Percentiles rank a stretch among this genome's conserved stretches.
These are phyloP conservation scores for Nelumbo lutea DNA, from an alignment of 164 flowering plant species.

Conservation along the genomic window DNA sequence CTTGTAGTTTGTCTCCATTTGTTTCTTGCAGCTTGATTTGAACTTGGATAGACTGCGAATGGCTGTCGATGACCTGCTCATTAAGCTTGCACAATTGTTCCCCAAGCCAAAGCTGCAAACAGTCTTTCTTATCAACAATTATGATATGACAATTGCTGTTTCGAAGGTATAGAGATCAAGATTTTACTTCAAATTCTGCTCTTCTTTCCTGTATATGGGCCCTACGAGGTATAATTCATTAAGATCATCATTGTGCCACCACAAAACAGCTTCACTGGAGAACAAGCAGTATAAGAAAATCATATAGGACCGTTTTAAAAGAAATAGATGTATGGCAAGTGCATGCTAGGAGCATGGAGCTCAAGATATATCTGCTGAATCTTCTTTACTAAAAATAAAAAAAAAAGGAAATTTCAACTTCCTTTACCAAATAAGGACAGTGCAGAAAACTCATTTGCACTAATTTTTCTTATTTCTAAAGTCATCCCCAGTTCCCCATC, in stretches of 20 bases:
- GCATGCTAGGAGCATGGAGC: neutral
- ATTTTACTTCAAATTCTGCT: no score
- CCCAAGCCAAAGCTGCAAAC: slow-evolving; percentile 69
- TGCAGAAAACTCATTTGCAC: no score
- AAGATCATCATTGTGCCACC: neutral
- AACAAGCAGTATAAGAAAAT: no score
- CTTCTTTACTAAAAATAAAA: neutral
- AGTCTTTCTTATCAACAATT: slow-evolving; percentile 93
- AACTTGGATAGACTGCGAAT: slow-evolving; percentile 89
- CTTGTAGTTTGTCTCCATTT: neutral
- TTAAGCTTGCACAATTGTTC: slow-evolving; percentile 72
- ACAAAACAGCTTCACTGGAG: neutral
- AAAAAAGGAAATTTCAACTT: no score
- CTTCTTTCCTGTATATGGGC: neutral
- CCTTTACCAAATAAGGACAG: no score
- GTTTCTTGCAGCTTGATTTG: slow-evolving; percentile 70
- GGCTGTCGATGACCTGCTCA: slow-evolving; percentile 90
- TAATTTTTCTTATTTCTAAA: no score
- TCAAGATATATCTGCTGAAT: slow-evolving; percentile 2
- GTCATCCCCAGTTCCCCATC: no score
- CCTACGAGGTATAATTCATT: neutral
- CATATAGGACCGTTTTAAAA: no score
- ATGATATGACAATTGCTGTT: slow-evolving; percentile 91
- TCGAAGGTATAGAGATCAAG: slow-evolving; percentile 9
- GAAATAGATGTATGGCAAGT: no score